These are phyloP conservation scores for Geotrichum klebahnii DNA, from an alignment of 1,139 yeast genomes.

Conservation along the genomic window DNA sequence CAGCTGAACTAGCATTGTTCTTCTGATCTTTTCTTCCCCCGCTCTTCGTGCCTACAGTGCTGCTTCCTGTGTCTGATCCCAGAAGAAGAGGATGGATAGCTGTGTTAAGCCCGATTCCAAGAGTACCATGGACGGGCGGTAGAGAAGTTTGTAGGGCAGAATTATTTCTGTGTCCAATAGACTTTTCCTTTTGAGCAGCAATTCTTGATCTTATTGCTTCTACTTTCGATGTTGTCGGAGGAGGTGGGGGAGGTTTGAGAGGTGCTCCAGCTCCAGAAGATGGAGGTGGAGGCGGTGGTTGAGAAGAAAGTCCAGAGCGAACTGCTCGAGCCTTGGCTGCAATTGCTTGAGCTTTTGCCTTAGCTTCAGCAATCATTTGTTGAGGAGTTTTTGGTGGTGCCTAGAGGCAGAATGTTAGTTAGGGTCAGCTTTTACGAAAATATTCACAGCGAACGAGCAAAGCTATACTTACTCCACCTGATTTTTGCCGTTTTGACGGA, in stretches of 20 bases:
- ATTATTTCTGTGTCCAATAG: slow-evolving; percentile 2
- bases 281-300: neutral
- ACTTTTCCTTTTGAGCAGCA: slow-evolving; percentile 10
- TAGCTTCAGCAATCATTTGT: slow-evolving; percentile 17
- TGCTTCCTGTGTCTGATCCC: slow-evolving; percentile 14
- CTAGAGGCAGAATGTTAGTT: neutral
- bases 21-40: neutral
- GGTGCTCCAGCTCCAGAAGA: neutral
- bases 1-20: slow-evolving; percentile 1
- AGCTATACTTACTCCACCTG: slow-evolving; percentile 7
- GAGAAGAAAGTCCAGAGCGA: neutral
- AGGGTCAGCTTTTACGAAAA: neutral
- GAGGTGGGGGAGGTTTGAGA: slow-evolving; percentile 9
- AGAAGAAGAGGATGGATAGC: slow-evolving; percentile 59
- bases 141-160: neutral
- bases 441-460: neutral
- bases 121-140: slow-evolving; percentile 10
- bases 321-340: slow-evolving; percentile 15
- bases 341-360: slow-evolving; percentile 18
- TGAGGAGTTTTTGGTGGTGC: slow-evolving; percentile 6
- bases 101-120: slow-evolving; percentile 47
- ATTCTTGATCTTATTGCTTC: slow-evolving; percentile 8
- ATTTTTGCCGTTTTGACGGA: slow-evolving; percentile 11
- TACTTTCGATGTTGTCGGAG: slow-evolving; percentile 6
- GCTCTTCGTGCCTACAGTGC: slow-evolving; percentile 3